Base-by-base conservation (phyloP, 2,329 filamentous ascomycete genomes). In the Monilinia polystroma region DNA sequence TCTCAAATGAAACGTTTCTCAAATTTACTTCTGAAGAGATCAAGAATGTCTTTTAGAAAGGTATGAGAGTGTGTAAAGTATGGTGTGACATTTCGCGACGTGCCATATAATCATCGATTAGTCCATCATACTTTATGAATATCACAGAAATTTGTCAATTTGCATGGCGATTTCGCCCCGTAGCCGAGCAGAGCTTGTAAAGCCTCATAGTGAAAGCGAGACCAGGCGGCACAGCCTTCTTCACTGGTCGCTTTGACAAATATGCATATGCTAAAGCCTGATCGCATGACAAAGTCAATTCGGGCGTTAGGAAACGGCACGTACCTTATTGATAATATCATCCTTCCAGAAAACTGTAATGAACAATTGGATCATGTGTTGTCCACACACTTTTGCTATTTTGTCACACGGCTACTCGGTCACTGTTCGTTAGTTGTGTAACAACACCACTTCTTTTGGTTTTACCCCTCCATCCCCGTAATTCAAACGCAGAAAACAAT, bases 341-440 rank as follows among this genome's bases (percentile, higher is more conserved):
- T 47, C 10, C 16, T 54, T 43, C 26, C 18, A n/a, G 26, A 5
- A 62, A 35, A 51, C 29, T 16, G 4, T 10, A 66, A 62, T 38
- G 10, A 18, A 47, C 26, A n/a, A 49, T 38, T 18, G 18, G 26
- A 66, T 60, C 23, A 53, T 16, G 47, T 26, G 18, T 55, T 62
- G 23, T 47, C 45, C 38, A 20, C 26, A 53, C 18, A 18, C 6
- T 60, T 60, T 41, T 20, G 45, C n/a, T 53, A 35, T 41, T 59
- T 51, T 45, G 64, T 66, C 7, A 45, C 49, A 66, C 56, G 29
- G 18, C 32, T 62, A 66, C 56, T 66, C 64, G 56, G 47, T 62
- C 56, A 62, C 47, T 41, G 3, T 43, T 45, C 26, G 23, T 51
- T 35, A 23, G 23, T 54, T 47, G 52, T 66, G 26, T 38, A 38